Conservation (phyloP, 345 rosid species). For the Acer negundo region DNA sequence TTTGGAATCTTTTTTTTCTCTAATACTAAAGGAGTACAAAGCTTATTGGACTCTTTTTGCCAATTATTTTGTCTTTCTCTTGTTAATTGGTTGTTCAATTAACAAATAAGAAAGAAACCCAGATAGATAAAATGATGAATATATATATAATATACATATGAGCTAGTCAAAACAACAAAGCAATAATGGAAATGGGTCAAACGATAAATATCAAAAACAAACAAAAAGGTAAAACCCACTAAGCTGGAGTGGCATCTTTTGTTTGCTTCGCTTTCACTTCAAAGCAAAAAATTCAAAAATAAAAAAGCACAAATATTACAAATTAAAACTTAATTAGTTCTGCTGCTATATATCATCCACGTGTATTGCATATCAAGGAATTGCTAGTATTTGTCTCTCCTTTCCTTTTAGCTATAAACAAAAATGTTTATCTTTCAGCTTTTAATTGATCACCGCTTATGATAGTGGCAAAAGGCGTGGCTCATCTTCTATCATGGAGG, state of each 20-base stretch:
- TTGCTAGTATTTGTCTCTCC: neutral
- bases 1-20: conserved; percentile 9
- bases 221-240: conserved; percentile 34
- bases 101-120: conserved; percentile 16
- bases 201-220: conserved; percentile 21
- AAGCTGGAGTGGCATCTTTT: neutral
- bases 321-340: neutral
- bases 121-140: neutral
- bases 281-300: conserved; percentile 13
- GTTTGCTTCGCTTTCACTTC: conserved; percentile 27
- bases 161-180: conserved; percentile 25
- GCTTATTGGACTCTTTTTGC: conserved; percentile 33
- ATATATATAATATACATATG: too few relatives aligned
- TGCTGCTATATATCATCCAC: conserved; percentile 18
- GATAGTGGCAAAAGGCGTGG: conserved; percentile 26
- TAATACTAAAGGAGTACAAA: conserved; percentile 21
- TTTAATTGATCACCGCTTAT: neutral
- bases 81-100: conserved; percentile 8
- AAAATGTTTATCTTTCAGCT: neutral
- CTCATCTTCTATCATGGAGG: conserved; percentile 24
- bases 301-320: neutral
- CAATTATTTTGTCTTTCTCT: neutral
- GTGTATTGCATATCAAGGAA: conserved; percentile 25
- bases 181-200: conserved; percentile 28
- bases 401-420: conserved; percentile 12